Evolutionary conservation across 306 rosid genomes (phyloP).

Genomic region (Medicago arabica): DNA sequence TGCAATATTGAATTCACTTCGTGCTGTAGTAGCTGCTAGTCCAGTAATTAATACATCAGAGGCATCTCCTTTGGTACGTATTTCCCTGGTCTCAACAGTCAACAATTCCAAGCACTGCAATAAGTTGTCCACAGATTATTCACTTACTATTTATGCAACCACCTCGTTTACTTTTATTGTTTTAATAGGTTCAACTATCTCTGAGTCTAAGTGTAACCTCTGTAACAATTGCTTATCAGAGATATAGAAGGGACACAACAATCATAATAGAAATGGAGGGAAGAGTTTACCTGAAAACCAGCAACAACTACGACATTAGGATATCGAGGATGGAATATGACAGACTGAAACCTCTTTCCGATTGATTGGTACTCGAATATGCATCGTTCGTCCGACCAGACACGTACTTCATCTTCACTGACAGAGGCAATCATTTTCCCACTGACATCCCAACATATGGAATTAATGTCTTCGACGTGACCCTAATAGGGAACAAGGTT

Average conservation of each 20-base stretch:
- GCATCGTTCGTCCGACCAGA: background rate
- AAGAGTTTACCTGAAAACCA: background rate
- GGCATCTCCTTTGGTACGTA: background rate
- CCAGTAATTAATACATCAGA: background rate
- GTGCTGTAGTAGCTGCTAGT: background rate
- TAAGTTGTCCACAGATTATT: background rate
- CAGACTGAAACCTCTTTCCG: background rate
- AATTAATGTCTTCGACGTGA: background rate
- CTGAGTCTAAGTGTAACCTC: too few relatives aligned
- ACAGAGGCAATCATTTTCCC: background rate
- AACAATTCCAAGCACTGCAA: background rate
- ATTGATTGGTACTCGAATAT: too few relatives aligned
- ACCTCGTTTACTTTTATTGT: background rate
- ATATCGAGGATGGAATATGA: slow-evolving; percentile 13
- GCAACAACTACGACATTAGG: background rate
- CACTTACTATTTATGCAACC: background rate
- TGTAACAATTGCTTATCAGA: too few relatives aligned
- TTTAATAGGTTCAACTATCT: too few relatives aligned
- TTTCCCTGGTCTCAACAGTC: background rate
- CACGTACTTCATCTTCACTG: slow-evolving; percentile 7
- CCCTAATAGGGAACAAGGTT: background rate
- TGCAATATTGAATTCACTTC: background rate
- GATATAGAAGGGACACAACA: too few relatives aligned
- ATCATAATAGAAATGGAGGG: background rate
- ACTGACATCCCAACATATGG: background rate